Evolutionary conservation across 108 stramenopile genomes (phyloP), one percentile per base, ranked within the genome.

Genomic region (Skeletonema tropicum): DNA sequence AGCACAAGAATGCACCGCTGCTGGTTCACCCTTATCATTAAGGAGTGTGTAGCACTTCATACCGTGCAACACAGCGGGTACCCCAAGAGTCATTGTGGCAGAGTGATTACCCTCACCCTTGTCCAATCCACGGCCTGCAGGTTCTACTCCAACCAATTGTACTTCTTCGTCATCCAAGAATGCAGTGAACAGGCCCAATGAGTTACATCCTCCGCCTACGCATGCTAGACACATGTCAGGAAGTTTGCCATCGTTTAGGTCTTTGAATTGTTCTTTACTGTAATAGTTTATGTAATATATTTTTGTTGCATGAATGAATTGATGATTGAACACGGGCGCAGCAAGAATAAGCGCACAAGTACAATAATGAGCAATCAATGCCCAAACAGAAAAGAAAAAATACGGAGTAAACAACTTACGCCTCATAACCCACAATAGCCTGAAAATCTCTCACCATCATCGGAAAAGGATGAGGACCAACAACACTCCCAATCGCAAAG

Each of bases 391-490:
- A 19, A 48, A 9, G 3, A 23, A 21, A 23, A 23, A 2, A n/a
- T 8, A 35, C 32, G 23, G 23, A 17, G 48, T 19, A 5, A 55
- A 23, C 23, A 55, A 55, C 52, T 55, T 55, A 55, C 52, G 92
- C 88, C 73, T 94, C 96, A 19, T 60, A 76, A 38, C 93, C 96
- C 45, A 96, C 93, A 46, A 94, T 88, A 60, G 86, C 82, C 73
- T 97, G 97, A 75, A 97, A 96, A 71, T 97, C 97, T 38, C 96
- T 85, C 29, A 97, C 97, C 70, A 97, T 94, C 11, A 91, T 93
- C 17, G 97, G 97, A 85, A 97, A 97, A 36, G 97, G 97, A 88
- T 97, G 95, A 46, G 97, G 95, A 29, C 97, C 97, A 48, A 97
- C 96, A 21, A 94, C 96, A n/a, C 92, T 93, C 10, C 97, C 97